Base-by-base conservation (phyloP, 192 early-diverging fungal species). In the Coemansia sp. region DNA sequence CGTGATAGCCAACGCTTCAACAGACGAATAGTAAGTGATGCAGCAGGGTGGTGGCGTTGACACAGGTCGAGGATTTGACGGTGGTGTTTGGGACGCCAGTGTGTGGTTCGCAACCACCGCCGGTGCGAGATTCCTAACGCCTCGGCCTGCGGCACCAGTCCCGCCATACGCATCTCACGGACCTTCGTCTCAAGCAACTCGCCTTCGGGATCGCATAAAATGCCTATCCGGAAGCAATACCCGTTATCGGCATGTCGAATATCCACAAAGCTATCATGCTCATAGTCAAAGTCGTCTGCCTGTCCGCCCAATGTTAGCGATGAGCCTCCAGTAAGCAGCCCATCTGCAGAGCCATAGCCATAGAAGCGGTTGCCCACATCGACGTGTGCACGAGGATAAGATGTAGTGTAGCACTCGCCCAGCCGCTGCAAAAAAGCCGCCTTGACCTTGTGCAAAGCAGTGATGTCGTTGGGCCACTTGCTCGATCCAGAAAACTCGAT, bases 391-490 rank as follows among this genome's bases (percentile, higher is more conserved):
- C 26, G 80, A 0, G 85, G 78, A 32, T 83, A 69, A 4, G 76
- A 65, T 9, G 65, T 58, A 7, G 60, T 61, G 54, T 89, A 72
- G 53, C 71, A 38, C 50, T 91, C 87, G 25, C 85, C 88, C 47
- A 98, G 81, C 48, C 86, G 85, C 54, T 95, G 71, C 63, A 89
- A 86, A 61, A 97, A 94, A 7, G 96, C 95, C 0, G 84, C 68
- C 74, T 98, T 98, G 82, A 95, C 87, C 44, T 91, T 88, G 82
- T 94, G 90, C 56, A 98, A 84, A 6, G 95, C 93, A 3, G 68
- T 74, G 2, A 96, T 73, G 57, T 97, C 91, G 76, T 92, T 88
- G 18, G 96, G 95, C 94, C 95, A 98, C 67, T 90, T 87, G 28
- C 72, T 81, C 9, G 92, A 92, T 8, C 74, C 56, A 58, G 95